These are phyloP conservation scores for Sclerotinia glacialis DNA, from an alignment of 2,329 filamentous ascomycete genomes.

Conservation along the genomic window DNA sequence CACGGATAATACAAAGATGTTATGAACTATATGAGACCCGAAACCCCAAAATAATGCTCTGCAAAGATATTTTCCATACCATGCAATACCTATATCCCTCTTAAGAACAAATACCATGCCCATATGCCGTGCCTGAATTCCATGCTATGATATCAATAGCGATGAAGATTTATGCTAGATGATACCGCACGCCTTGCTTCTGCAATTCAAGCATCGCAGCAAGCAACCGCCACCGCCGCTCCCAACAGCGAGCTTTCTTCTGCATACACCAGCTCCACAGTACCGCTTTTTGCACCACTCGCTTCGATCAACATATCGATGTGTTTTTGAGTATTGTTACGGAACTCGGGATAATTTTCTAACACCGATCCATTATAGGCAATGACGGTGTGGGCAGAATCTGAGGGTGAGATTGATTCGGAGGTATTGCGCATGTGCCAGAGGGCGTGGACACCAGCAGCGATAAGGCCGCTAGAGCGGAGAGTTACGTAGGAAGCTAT, in stretches of 20 bases:
- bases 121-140: neutral
- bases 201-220: conserved; percentile 30
- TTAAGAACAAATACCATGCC: neutral
- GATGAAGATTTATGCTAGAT: neutral
- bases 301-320: conserved; percentile 56
- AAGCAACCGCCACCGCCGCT: conserved; percentile 67
- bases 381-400: conserved; percentile 54
- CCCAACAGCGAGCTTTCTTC: conserved; percentile 73
- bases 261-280: conserved; percentile 64
- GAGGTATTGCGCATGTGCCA: conserved; percentile 51
- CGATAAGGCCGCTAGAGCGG: conserved; percentile 58
- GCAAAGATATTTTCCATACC: neutral
- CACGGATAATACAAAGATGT: neutral
- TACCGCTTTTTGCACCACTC: conserved; percentile 42
- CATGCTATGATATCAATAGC: neutral
- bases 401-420: conserved; percentile 39
- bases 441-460: conserved; percentile 56
- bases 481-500: conserved; percentile 55
- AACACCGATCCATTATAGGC: conserved; percentile 79
- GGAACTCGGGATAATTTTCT: conserved; percentile 72
- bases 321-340: conserved; percentile 58
- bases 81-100: neutral
- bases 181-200: neutral
- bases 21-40: neutral
- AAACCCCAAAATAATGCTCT: neutral